Evolutionary conservation across 371 early-diverging fungal species (phyloP), one percentile per base, ranked within the genome.

Genomic region (Mortierella sp.): DNA sequence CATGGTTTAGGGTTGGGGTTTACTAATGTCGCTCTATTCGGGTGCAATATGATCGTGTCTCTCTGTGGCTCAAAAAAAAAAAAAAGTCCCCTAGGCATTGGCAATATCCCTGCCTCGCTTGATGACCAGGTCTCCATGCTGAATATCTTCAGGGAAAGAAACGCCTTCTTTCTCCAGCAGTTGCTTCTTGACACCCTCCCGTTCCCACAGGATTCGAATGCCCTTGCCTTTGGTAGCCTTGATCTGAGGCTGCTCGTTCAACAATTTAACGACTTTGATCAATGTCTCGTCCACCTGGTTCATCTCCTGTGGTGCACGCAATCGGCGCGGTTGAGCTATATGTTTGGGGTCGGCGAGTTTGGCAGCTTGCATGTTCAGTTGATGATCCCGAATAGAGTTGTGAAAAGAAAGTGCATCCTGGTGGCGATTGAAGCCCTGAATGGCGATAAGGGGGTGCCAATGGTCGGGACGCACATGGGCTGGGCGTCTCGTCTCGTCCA

Each of bases 401-500:
- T 82, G 78, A 18, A 86, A 79, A 16, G 87, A 80, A 50, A 86
- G 86, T 18, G 85, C 88, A 27, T 86, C 79, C 54, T 83, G 69
- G 27, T 71, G 62, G 14, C 19, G 69, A 27, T 79, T 28, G 43
- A 88, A 85, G 0, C 88, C 88, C 28, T 84, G 84, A 48, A 88
- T 58, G 30, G 87, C 86, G 16, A 83, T 82, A 50, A 88, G 54
- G 19, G 88, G 88, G 42, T 84, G 85, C 88, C 88, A 88, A 54
- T 82, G 79, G 52, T 88, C 88, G 46, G 82, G 86, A 78, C 88
- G 82, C 28, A 88, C 80, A 30, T 76, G 81, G 12, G 80, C 63
- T 28, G 86, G 86, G 47, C 81, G 82, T 31, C 61, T 70, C 48
- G 64, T 82, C 72, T 47, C 81, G 61, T 79, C 82, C 80, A 51